Conservation (phyloP, 2,329 filamentous ascomycete genomes). For the Aspergillus neotritici region DNA sequence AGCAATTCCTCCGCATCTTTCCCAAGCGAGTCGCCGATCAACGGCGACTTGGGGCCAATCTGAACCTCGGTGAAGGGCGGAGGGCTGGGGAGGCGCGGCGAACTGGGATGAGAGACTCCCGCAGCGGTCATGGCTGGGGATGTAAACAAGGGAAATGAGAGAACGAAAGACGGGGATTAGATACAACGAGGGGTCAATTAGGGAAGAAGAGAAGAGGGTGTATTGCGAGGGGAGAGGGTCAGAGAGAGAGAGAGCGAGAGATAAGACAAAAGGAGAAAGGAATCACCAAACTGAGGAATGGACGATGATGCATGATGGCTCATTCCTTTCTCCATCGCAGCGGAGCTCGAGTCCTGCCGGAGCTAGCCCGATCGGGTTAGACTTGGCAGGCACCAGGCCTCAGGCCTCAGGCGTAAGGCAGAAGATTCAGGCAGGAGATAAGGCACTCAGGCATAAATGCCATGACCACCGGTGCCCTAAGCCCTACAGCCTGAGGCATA, state of each 20-base stretch:
- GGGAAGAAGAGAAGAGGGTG: too few relatives aligned
- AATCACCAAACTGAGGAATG: slow-evolving; percentile 1
- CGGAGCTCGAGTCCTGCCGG: too few relatives aligned
- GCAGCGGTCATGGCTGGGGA: slow-evolving; percentile 40
- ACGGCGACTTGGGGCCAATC: slow-evolving; percentile 72
- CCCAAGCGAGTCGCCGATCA: slow-evolving; percentile 55
- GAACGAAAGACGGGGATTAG: neutral
- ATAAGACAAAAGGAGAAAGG: slow-evolving; percentile 1
- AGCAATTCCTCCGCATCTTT: slow-evolving; percentile 51
- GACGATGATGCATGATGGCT: too few relatives aligned
- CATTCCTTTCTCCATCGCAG: too few relatives aligned
- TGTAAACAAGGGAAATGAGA: slow-evolving; percentile 5
- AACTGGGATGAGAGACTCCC: slow-evolving; percentile 58
- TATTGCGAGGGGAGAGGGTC: too few relatives aligned
- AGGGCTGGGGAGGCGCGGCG: slow-evolving; percentile 87
- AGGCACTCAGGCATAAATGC: slow-evolving; percentile 7
- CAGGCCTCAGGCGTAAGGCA: slow-evolving; percentile 6
- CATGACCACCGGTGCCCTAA: slow-evolving; percentile 31
- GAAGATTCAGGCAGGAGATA: slow-evolving; percentile 11
- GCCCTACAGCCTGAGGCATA: slow-evolving; percentile 21
- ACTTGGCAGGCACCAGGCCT: neutral
- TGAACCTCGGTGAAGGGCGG: slow-evolving; percentile 94
- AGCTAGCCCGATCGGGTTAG: too few relatives aligned
- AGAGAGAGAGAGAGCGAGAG: neutral
- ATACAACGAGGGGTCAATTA: neutral